Base-by-base conservation (phyloP, 371 early-diverging fungal species). In the Phascolomyces articulosus region DNA sequence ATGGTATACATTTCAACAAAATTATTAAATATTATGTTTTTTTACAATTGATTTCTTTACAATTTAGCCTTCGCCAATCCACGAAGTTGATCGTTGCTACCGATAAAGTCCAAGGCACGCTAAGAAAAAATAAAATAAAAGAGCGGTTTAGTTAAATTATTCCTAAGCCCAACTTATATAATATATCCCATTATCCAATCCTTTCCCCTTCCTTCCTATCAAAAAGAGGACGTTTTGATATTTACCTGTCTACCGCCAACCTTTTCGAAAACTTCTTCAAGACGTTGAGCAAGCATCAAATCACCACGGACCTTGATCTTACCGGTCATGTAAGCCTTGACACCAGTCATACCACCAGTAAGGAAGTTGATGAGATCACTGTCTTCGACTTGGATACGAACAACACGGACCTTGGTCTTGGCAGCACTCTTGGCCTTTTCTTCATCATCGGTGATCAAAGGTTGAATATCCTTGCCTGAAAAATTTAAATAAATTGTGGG, bases 231-330 rank as follows among this genome's bases (percentile, higher is more conserved):
- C 0, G 23, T 18, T 11, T 29, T 9, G 49, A 40, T 23, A 51
- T 34, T 66, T 73, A 78, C 82, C 55, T 82, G 68, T 70, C 72
- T 66, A 13, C 82, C 82, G 21, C 73, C 74, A 10, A 72, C 61
- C 55, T 75, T 79, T 51, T 77, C 74, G 65, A 82, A 82, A 10
- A 82, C 70, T 48, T 77, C 72, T 67, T 79, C 82, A 44, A 82
- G 62, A 21, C 64, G 69, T 55, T 82, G 82, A 10, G 79, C 82
- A 20, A 82, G 67, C 21, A 77, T 66, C 28, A 82, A 60, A 55
- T 79, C 79, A n/a, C 82, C 82, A 29, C 71, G 70, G n/a, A 82
- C 75, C 62, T 79, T 78, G 34, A 82, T 73, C 34, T 61, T 66
- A 21, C 79, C 75, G 10, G 63, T 69, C 79, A 77, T 77, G 34